A percentile compares a stretch with the other conserved stretches of the same genome.
phyloP scores from a whole-genome alignment of 2,329 filamentous ascomycete species.

The Claviceps sorghi region DNA sequence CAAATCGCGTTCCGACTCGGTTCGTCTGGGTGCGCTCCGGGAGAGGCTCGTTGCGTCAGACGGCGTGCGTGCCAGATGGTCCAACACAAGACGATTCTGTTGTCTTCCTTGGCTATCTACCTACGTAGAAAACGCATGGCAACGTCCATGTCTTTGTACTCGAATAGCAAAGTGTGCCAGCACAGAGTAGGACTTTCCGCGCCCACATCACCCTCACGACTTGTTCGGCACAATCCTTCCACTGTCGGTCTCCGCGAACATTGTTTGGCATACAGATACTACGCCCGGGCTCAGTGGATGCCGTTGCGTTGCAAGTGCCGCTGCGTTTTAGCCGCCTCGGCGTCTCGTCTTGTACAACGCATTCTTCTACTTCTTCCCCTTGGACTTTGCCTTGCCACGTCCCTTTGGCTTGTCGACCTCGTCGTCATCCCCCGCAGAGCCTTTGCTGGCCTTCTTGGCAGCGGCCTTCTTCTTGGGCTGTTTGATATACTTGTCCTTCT shows the following conservation, averaged over 20 bases:
- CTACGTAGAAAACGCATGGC: neutral
- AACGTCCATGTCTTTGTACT: neutral
- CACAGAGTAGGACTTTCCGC: too few species aligned
- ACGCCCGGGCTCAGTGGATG: neutral
- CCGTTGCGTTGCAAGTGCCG: neutral
- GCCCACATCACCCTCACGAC: neutral
- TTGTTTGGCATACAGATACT: neutral
- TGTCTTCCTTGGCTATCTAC: neutral
- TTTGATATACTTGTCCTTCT: conserved; percentile 94
- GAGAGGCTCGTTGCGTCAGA: too few species aligned
- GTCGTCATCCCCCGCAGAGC: conserved; percentile 35
- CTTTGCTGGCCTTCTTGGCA: conserved; percentile 29
- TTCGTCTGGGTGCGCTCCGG: too few species aligned
- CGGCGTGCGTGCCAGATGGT: too few species aligned
- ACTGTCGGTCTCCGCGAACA: neutral
- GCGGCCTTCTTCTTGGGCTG: conserved; percentile 57
- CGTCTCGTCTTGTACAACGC: neutral
- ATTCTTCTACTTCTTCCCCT: conserved; percentile 27
- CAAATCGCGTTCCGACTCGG: too few species aligned
- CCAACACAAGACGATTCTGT: too few species aligned
- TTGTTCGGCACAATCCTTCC: neutral
- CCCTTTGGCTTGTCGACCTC: conserved; percentile 40
- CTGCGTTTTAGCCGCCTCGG: conserved; percentile 1
- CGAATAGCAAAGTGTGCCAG: neutral
- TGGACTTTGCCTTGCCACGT: conserved; percentile 27